Evolutionary conservation across 768 basidiomycete species (phyloP), one percentile per base, ranked within the genome.

Genomic region (Boletus bicolor): DNA sequence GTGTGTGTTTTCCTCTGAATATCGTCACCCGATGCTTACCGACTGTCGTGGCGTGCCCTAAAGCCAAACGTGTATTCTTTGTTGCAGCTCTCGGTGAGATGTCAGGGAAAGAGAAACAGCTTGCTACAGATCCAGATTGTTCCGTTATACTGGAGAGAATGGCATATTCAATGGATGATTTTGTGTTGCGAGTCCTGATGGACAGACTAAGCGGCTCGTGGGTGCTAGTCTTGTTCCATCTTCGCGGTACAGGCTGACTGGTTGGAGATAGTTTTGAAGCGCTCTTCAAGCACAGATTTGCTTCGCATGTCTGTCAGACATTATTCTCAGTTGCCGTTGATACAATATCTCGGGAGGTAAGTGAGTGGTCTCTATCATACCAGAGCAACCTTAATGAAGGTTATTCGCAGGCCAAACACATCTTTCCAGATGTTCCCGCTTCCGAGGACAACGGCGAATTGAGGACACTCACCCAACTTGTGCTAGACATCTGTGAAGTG

Each of bases 241-340:
- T 54, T 51, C 53, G 32, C 49, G 36, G 44, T 37, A 55, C 58
- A 7, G 36, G 46, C 37, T 49, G 53, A 54, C 46, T 1, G 26
- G 37, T 41, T 51, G 44, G 44, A 42, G 57, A 37, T 55, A 88
- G 91, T 7, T 89, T 84, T 59, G 83, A 83, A 55, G 65, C 74
- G 24, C 77, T 94, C 28, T 74, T 80, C 30, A 84, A 79, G 65
- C 89, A 98, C 65, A 82, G 94, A 30, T 98, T 97, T 76, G 93
- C 89, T 15, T 96, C 94, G 26, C 95, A 98, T 82, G 95, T 97
- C 7, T 89, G 89, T 63, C 93, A 98, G 70, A 98, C 93, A 1
- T 73, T 97, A 59, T 79, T 98, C 60, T 80, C 79, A 2, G 82
- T 91, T 24, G 82, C 84, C 7, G 65, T 64, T 30, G 79, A 84